These are phyloP conservation scores for Aspergillus taichungensis DNA, from an alignment of 495 filamentous ascomycete species.

Conservation along the genomic window DNA sequence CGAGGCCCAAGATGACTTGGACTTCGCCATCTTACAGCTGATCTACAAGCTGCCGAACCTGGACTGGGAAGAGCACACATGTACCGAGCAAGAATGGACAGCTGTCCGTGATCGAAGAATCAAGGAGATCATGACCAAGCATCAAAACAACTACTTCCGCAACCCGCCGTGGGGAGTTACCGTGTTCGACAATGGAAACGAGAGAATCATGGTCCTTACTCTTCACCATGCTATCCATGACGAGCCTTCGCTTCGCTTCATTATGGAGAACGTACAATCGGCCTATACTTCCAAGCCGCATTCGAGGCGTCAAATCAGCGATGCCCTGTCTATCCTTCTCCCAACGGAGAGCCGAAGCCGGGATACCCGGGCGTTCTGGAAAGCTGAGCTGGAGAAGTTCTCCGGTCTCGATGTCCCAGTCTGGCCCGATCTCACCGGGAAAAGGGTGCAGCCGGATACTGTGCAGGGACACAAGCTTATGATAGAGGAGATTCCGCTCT, in stretches of 20 bases:
- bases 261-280: conserved; percentile 19
- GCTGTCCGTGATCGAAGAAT: conserved; percentile 8
- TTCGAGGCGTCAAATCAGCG: conserved; percentile 15
- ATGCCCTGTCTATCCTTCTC: conserved; percentile 16
- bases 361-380: conserved; percentile 20
- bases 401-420: conserved; percentile 12
- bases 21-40: conserved; percentile 23
- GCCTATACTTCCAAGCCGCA: conserved; percentile 18
- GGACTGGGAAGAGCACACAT: conserved; percentile 18
- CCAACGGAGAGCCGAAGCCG: conserved; percentile 6
- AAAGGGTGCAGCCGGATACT: conserved; percentile 8
- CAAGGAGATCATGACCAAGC: conserved; percentile 13
- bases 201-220: conserved; percentile 20
- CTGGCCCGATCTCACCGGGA: conserved; percentile 25
- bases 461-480: conserved; percentile 8
- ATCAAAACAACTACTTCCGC: conserved; percentile 17
- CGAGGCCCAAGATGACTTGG: not conserved
- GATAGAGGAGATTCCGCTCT: conserved; percentile 8
- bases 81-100: conserved; percentile 5
- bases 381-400: conserved; percentile 12
- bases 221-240: conserved; percentile 30
- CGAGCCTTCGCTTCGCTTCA: conserved; percentile 20
- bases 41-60: conserved; percentile 17
- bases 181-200: conserved; percentile 13
- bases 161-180: conserved; percentile 25